Percentiles rank a stretch among this genome's conserved stretches.
Evolutionary conservation across 306 rosid genomes (phyloP).

Genomic region (Lotus japonicus): DNA sequence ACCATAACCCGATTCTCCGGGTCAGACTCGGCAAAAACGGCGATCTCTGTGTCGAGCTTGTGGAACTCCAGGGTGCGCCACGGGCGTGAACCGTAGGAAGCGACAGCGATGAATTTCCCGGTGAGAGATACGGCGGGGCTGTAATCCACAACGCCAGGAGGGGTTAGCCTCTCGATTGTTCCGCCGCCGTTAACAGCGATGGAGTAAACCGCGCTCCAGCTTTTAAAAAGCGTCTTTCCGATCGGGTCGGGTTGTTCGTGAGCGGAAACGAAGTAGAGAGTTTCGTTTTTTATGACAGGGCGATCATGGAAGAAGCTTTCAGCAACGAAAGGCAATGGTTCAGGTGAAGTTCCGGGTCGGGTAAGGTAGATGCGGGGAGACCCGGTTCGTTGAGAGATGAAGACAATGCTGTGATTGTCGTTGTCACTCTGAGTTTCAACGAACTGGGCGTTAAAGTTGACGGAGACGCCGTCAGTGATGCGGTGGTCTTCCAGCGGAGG

Average conservation of each 20-base stretch:
- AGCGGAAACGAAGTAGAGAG: conserved; percentile 58
- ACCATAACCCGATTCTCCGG: conserved; percentile 28
- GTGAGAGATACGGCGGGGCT: conserved; percentile 57
- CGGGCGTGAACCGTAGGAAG: conserved; percentile 56
- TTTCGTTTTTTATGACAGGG: conserved; percentile 35
- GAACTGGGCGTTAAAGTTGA: conserved; percentile 73
- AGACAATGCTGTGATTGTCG: conserved; percentile 29
- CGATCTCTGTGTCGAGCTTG: conserved; percentile 50
- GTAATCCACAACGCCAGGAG: conserved; percentile 43
- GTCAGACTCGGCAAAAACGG: conserved; percentile 35
- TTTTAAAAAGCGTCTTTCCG: conserved; percentile 6
- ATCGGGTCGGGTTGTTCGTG: conserved; percentile 33
- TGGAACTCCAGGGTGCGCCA: conserved; percentile 54
- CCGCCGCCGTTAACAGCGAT: neutral
- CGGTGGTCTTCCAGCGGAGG: conserved; percentile 25
- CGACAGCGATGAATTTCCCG: conserved; percentile 60
- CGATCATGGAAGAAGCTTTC: conserved; percentile 56
- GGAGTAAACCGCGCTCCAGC: conserved; percentile 58
- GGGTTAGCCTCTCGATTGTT: conserved; percentile 35
- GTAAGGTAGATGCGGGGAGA: conserved; percentile 34
- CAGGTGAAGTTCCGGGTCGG: conserved; percentile 25
- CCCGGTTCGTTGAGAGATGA: conserved; percentile 63
- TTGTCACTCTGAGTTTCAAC: neutral
- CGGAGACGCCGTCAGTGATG: conserved; percentile 58
- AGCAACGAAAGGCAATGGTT: conserved; percentile 22